Evolutionary conservation across 768 basidiomycete species (phyloP), one percentile per base, ranked within the genome.

Genomic region (Phlebiopsis flavidoalba): DNA sequence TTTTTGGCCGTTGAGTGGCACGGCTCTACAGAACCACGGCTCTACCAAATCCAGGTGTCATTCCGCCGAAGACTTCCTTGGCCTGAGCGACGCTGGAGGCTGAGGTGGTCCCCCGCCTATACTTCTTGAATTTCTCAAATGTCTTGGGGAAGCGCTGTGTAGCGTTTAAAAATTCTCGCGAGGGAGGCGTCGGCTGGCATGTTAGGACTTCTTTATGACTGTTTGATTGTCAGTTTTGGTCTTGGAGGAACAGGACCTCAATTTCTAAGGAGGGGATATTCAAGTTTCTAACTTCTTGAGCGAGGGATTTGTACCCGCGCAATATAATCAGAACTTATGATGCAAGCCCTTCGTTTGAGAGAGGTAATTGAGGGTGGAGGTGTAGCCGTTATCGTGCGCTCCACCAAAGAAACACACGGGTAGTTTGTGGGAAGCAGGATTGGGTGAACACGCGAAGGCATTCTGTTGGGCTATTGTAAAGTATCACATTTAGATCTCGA

Each of bases 391-490:
- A 64, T 79, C 77, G 63, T 79, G 77, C 3, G 70, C 70, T 54
- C 60, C 72, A 19, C 75, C 78, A 47, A 79, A 77, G 69, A 77
- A n/a, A 77, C 14, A 79, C 72, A 53, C 69, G 71, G 1, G 68
- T 64, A 10, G 71, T 76, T 59, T 78, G 78, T 4, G 76, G 76
- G 63, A 70, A 66, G 52, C 79, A n/a, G n/a, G n/a, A n/a, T n/a
- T n/a, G 81, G 49, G 84, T 82, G 65, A 85, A 84, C 61, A 85
- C 82, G 64, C 84, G 81, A 35, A 89, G 76, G 65, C 80, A 80
- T 62, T 80, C 72, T 71, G 46, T 45, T 6, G 37, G 4, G 7
- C 1, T 12, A 26, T 37, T 21, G 45, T 6, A n/a, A 33, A 33
- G 37, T 33, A 14, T 22, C 37, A 17, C n/a, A 52, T 17, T 14